Evolutionary conservation across 148 eudicot genomes (phyloP), one percentile per base, ranked within the genome.

Genomic region (Amaranthus palmeri): DNA sequence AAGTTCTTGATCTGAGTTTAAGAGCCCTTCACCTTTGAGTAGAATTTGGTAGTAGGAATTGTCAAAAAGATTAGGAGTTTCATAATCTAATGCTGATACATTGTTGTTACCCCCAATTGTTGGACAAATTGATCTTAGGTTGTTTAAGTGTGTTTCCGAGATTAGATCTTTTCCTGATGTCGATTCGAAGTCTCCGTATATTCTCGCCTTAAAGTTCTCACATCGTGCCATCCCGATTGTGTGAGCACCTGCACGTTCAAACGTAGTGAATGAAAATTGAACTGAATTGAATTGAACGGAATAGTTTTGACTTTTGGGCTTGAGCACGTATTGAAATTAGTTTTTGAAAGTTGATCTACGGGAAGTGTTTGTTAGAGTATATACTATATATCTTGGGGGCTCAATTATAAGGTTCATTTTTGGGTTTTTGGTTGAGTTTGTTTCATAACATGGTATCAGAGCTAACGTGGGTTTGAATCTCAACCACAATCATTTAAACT

Each of bases 151-250:
- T 53, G 84, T 56, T 25, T 81, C 75, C 18, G 98, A 84, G 45
- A 77, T 46, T 57, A 91, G 81, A 65, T 79, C 81, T 47, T 77
- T 52, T 3, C 72, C 86, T 36, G 98, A 78, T 4, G 98, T 95
- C 57, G 67, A 6, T 54, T 66, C 70, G 52, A 82, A 86, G 79
- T 91, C 98, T 76, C 96, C 99, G n/a, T 95, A 95, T 46, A 95
- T 90, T 78, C 99, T 86, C 52, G 82, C 68, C 65, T 90, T 70
- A 79, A 84, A 91, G 46, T 83, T 95, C 67, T 68, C 80, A 65
- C 99, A 95, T 10, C 96, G 83, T 3, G 90, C 97, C 96, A 83
- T 95, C 7, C 99, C 99, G 11, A 95, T 92, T 17, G 97, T 95
- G 73, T 95, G 99, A 41, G 97, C 97, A 74, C 99, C 99, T 95